phyloP scores from a whole-genome alignment of 495 filamentous ascomycete genomes.

The Hyaloscypha hepaticicola region DNA sequence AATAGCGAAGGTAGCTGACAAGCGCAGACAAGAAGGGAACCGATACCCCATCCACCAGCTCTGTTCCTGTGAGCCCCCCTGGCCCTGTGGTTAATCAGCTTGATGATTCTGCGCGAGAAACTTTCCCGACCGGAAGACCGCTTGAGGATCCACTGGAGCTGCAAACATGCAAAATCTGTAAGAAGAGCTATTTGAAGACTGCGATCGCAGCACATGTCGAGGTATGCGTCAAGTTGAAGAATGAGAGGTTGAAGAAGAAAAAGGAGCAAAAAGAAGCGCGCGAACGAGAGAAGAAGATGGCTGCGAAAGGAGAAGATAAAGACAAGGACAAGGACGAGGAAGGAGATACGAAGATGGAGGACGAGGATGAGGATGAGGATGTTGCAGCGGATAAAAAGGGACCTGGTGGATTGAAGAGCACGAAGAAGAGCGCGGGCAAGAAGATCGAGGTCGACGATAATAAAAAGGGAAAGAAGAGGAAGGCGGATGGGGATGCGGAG shows the following conservation, averaged over 20 bases:
- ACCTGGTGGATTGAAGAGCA: slow-evolving; percentile 50
- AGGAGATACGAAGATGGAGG: slow-evolving; percentile 67
- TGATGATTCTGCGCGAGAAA: slow-evolving; percentile 63
- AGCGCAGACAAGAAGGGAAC: slow-evolving; percentile 44
- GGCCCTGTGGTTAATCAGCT: slow-evolving; percentile 68
- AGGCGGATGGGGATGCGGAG: slow-evolving; percentile 70
- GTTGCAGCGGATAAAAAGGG: slow-evolving; percentile 41
- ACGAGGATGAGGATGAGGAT: slow-evolving; percentile 74
- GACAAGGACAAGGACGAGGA: slow-evolving; percentile 47
- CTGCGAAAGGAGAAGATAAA: slow-evolving; percentile 54
- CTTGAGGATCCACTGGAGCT: slow-evolving; percentile 66
- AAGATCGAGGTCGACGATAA: slow-evolving; percentile 62
- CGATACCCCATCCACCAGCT: slow-evolving; percentile 35
- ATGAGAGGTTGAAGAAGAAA: slow-evolving; percentile 71
- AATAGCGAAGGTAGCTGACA: not conserved
- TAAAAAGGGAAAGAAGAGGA: slow-evolving; percentile 88
- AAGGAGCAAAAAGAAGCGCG: slow-evolving; percentile 68
- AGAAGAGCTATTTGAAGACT: slow-evolving; percentile 64
- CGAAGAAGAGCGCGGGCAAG: slow-evolving; percentile 70
- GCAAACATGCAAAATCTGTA: slow-evolving; percentile 80
- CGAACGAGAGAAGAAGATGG: slow-evolving; percentile 55
- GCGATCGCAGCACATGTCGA: slow-evolving; percentile 64
- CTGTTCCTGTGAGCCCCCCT: slow-evolving; percentile 43
- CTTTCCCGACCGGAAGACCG: slow-evolving; percentile 72
- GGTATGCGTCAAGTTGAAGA: slow-evolving; percentile 70